Conservation (phyloP, 805 yeast genomes). For the Cyberlindnera suaveolens region DNA sequence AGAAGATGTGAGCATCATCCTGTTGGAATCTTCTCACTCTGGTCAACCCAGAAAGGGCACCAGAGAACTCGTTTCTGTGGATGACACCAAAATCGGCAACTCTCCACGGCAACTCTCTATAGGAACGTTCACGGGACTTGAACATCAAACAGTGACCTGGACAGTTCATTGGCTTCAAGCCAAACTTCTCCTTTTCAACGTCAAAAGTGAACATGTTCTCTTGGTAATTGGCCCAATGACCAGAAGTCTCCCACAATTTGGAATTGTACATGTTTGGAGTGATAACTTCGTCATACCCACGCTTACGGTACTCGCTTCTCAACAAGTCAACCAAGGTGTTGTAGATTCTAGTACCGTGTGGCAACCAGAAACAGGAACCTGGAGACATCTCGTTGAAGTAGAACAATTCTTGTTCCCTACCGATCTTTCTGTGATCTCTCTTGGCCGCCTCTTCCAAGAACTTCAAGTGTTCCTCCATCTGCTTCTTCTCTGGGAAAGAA, state of each 20-base stretch:
- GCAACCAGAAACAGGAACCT: slow-evolving; percentile 97
- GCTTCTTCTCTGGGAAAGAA: slow-evolving; percentile 96
- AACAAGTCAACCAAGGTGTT: slow-evolving; percentile 75
- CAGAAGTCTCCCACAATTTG: slow-evolving; percentile 97
- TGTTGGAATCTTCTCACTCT: slow-evolving; percentile 99
- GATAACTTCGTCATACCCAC: slow-evolving; percentile 97
- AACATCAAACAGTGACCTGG: slow-evolving; percentile 92
- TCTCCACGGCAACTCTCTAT: slow-evolving; percentile 97
- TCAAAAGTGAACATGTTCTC: slow-evolving; percentile 97
- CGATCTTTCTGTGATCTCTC: slow-evolving; percentile 95
- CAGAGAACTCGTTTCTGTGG: slow-evolving; percentile 94
- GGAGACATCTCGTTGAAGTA: slow-evolving; percentile 96
- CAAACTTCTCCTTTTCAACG: slow-evolving; percentile 92
- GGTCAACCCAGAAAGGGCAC: slow-evolving; percentile 91
- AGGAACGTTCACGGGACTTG: slow-evolving; percentile 88
- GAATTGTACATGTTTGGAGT: slow-evolving; percentile 99
- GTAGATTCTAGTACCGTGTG: slow-evolving; percentile 98
- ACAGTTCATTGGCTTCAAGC: slow-evolving; percentile 92
- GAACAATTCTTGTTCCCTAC: slow-evolving; percentile 93
- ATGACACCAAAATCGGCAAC: slow-evolving; percentile 97
- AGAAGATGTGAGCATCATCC: slow-evolving; percentile 98
- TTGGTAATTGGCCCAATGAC: slow-evolving; percentile 97
- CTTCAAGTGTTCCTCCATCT: slow-evolving; percentile 89
- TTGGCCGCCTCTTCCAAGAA: slow-evolving; percentile 93
- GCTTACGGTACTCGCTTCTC: slow-evolving; percentile 78